These are phyloP conservation scores for Bertia moriformis DNA, from an alignment of 2,329 filamentous ascomycete genomes.

Conservation along the genomic window DNA sequence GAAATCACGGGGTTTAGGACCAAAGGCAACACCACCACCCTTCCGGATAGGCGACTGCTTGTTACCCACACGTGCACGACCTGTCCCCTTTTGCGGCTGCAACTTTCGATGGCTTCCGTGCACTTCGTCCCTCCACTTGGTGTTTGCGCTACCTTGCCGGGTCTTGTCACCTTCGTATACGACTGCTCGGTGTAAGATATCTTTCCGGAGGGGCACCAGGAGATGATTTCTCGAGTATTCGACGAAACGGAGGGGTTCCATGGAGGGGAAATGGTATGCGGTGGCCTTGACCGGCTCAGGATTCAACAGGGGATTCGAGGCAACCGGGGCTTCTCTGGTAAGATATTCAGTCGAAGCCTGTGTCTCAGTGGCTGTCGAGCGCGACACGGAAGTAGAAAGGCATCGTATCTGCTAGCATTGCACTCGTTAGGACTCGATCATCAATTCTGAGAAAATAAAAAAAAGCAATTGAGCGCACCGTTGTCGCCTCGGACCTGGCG, in stretches of 20 bases:
- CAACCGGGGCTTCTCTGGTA: constrained; percentile 2
- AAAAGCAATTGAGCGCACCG: not conserved
- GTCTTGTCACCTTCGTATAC: constrained; percentile 47
- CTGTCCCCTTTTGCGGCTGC: constrained; percentile 45
- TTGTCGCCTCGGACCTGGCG: not conserved
- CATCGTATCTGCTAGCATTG: constrained; percentile 12
- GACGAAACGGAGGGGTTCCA: constrained; percentile 39
- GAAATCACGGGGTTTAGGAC: constrained; percentile 49
- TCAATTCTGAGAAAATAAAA: not conserved
- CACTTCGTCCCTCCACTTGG: constrained; percentile 43
- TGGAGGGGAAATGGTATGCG: constrained; percentile 40
- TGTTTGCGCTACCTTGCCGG: constrained; percentile 43
- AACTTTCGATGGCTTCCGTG: constrained; percentile 44
- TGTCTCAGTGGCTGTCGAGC: constrained; percentile 25
- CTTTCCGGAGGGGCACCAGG: constrained; percentile 40
- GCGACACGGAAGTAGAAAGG: constrained; percentile 12
- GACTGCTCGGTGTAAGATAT: constrained; percentile 49
- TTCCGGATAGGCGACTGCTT: constrained; percentile 45
- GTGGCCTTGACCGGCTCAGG: not conserved
- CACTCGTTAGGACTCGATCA: not conserved
- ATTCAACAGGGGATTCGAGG: not conserved
- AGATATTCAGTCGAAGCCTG: not conserved
- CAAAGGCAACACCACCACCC: constrained; percentile 49
- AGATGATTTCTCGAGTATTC: constrained; percentile 43
- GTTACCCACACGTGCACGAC: constrained; percentile 42